Percentiles rank a stretch among this genome's conserved stretches.
phyloP scores from a whole-genome alignment of 140 eudicot genomes.

The Erigeron philadelphicus region DNA sequence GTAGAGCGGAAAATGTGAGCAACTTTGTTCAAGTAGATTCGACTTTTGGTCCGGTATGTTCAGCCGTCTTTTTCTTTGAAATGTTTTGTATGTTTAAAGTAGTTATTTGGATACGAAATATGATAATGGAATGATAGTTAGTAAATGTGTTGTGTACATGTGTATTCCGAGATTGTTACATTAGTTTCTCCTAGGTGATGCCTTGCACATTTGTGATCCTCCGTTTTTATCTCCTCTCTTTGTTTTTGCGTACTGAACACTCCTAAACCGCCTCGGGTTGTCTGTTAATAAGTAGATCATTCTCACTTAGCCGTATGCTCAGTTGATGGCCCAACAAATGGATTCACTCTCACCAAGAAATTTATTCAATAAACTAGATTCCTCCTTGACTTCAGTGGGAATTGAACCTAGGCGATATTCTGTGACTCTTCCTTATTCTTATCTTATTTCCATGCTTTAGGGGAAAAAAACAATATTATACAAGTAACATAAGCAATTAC shows the following conservation, averaged over 20 bases:
- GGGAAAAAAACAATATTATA: not conserved
- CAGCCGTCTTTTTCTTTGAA: not conserved
- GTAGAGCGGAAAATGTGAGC: constrained; percentile 60
- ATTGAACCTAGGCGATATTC: too few species aligned
- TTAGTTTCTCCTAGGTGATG: too few species aligned
- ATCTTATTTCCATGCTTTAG: not conserved
- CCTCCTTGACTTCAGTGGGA: too few species aligned
- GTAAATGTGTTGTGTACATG: too few species aligned
- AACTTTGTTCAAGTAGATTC: constrained; percentile 55
- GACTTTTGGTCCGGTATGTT: constrained; percentile 53
- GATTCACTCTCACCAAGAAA: too few species aligned
- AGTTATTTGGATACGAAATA: not conserved
- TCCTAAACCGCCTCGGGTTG: not conserved
- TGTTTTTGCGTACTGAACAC: not conserved
- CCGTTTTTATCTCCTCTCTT: not conserved
- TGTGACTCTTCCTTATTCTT: not conserved
- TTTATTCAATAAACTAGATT: too few species aligned
- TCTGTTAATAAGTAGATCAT: not conserved
- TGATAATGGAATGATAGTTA: too few species aligned
- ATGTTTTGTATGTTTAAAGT: not conserved
- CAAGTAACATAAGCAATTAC: not conserved
- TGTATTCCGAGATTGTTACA: too few species aligned
- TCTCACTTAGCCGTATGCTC: too few species aligned
- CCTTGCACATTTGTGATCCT: too few species aligned
- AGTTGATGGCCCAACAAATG: too few species aligned